Evolutionary conservation across 176 grass and related monocot species (phyloP).

Genomic region (Rhynchospora pubera): DNA sequence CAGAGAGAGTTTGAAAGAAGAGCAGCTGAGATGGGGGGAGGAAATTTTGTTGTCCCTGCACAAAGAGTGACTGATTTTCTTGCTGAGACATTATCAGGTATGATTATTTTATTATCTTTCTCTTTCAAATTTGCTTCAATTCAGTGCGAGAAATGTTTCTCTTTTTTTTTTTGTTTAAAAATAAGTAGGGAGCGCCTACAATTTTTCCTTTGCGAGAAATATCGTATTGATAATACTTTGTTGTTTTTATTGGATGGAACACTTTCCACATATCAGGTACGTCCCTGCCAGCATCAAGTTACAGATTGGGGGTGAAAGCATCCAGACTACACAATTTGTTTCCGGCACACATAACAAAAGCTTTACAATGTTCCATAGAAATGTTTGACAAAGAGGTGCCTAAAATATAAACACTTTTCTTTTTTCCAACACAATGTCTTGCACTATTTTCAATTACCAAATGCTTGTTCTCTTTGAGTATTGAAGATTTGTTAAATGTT

Average conservation of each 20-base stretch:
- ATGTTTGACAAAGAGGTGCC: constrained; percentile 83
- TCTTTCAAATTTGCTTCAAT: constrained; percentile 2
- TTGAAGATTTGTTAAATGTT: neutral
- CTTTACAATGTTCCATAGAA: constrained; percentile 60
- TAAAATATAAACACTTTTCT: neutral
- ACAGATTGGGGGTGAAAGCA: constrained; percentile 66
- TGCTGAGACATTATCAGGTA: constrained; percentile 81
- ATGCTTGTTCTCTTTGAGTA: neutral
- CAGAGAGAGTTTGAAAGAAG: constrained; percentile 89
- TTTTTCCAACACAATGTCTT: neutral
- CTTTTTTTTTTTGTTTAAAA: no score
- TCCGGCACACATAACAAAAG: constrained; percentile 70
- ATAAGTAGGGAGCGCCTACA: no score
- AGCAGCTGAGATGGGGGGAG: constrained; percentile 89
- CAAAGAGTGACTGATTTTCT: constrained; percentile 90
- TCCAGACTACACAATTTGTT: constrained; percentile 81
- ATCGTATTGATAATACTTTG: neutral
- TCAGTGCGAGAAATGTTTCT: neutral
- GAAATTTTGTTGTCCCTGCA: constrained; percentile 79
- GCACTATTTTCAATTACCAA: constrained; percentile 4
- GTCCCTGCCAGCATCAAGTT: constrained; percentile 81
- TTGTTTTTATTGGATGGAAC: constrained; percentile 17
- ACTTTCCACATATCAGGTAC: constrained; percentile 37
- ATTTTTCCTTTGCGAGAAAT: neutral
- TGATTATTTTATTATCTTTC: neutral